Base-by-base conservation (phyloP, 169 alveolate genomes). In the Plasmodium reichenowi region DNA sequence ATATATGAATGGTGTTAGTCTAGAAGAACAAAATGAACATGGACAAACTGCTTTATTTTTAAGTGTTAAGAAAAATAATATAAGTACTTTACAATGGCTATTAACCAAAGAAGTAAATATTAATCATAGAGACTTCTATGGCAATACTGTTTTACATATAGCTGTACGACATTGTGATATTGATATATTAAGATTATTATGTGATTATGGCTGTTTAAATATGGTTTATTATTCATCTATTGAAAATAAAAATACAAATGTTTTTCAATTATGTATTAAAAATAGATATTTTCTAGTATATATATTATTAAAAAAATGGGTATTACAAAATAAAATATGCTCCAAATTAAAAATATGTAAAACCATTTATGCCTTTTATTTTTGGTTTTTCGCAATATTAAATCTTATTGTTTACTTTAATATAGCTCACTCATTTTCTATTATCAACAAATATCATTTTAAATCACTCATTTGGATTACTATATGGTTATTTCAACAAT, bases 11-110 rank as follows among this genome's bases (percentile, higher is more conserved):
- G 98, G 98, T 4, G 96, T 93, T 52, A 95, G 98, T 38, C 90
- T 96, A 43, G 98, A 96, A 80, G 98, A 96, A 74, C 98, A 96
- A 73, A 98, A 96, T 72, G 93, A 85, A 43, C 66, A 74, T 74
- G 98, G 98, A 0, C 95, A 95, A 17, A 96, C 98, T 15, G 98
- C 98, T 9, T 88, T 96, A 58, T 91, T 96, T 93, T 93, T 94
- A 90, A 95, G 98, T 24, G 93, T 97, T 22, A 92, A 95, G 73
- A 93, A 97, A 74, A 98, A 98, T n/a, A 90, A 88, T 66, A 93
- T 88, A 74, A 88, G 92, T 62, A 89, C 94, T 38, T 93, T 95
- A 50, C 98, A 96, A 89, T 96, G 98, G 98, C 91, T 96, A 58
- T 74, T 96, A 68, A 94, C 95, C 32, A 90, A 95, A 63, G 96